A percentile compares a stretch with the other conserved stretches of the same genome.
Evolutionary conservation across 139 green algal genomes (phyloP).

Genomic region (Volvox africanus): DNA sequence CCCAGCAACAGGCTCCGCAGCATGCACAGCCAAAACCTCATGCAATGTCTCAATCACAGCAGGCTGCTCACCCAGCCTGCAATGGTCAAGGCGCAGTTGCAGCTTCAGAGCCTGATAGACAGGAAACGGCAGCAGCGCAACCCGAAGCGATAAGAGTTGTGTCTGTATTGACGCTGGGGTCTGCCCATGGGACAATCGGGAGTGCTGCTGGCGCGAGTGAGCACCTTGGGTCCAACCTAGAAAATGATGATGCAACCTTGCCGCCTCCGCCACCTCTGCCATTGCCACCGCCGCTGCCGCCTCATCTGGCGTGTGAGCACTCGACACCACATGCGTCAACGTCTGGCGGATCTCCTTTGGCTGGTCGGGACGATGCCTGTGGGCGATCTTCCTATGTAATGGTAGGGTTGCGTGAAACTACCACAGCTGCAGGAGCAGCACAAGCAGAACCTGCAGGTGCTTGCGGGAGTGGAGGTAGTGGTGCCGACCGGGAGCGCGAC

Average conservation of each 20-base stretch:
- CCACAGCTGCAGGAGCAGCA: not conserved
- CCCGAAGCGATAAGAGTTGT: not conserved
- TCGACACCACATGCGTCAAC: not conserved
- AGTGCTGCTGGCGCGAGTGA: not conserved
- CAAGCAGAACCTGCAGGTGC: not conserved
- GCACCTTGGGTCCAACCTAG: not conserved
- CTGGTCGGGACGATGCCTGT: not conserved
- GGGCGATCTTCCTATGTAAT: conserved; percentile 30
- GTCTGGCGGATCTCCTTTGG: not conserved
- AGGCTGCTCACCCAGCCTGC: not conserved
- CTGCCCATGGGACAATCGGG: too few species aligned
- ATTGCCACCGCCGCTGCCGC: conserved; percentile 13
- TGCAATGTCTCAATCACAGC: not conserved
- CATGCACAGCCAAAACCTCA: not conserved
- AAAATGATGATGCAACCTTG: not conserved
- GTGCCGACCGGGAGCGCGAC: not conserved
- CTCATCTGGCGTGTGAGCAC: not conserved
- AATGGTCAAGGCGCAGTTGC: not conserved
- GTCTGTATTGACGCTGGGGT: too few species aligned
- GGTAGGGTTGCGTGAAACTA: conserved; percentile 18
- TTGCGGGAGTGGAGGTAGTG: not conserved
- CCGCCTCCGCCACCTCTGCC: conserved; percentile 28
- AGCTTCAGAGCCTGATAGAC: not conserved
- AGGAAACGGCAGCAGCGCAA: not conserved
- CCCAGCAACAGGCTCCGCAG: not conserved